Base-by-base conservation (phyloP, 164 flowering plant species). In the Annona squamosa region DNA sequence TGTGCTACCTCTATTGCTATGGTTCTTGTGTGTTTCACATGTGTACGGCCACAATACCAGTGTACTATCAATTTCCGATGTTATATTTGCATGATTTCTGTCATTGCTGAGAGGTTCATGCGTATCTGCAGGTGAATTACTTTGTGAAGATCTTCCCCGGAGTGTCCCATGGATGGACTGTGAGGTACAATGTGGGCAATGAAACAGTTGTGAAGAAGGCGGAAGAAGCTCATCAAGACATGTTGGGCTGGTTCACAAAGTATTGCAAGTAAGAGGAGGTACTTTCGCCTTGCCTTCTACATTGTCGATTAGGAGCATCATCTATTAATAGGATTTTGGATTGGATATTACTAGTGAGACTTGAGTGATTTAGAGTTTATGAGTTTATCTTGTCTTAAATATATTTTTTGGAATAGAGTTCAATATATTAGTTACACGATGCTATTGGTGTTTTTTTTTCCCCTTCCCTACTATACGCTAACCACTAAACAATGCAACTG, bases 131-230 rank as follows among this genome's bases (percentile, higher is more conserved):
- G 85, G 82, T 82, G 67, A 78, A 84, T 70, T 4, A 66, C 19
- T 74, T 46, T 75, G 83, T 84, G 78, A 84, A 84, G 77, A 75
- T 84, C 68, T 84, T 82, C 68, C 80, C 83, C 12, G 83, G 84
- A 12, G 83, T 78, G 71, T 68, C 71, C 43, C 86, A 84, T 42
- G 86, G 86, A 41, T 84, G 86, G 86, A 72, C 85, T 1, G 78
- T 82, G 69, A 77, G 85, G 68, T 84, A 84, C 71, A 68, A 77
- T 9, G 66, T 48, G 17, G 81, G 74, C 57, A 80, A 82, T 61
- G 81, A 74, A 61, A 76, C 63, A 5, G 85, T 76, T 2, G 85
- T 79, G 68, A 82, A 81, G 76, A 43, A 37, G 47, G 87, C 85
- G 1, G 78, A 84, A 46, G 87, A 80, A 72, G 83, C 87, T 42